Percentiles rank a stretch among this genome's conserved stretches.
These are phyloP conservation scores for Dinochytrium kinnereticum DNA, from an alignment of 371 early-diverging fungal genomes.

Conservation along the genomic window DNA sequence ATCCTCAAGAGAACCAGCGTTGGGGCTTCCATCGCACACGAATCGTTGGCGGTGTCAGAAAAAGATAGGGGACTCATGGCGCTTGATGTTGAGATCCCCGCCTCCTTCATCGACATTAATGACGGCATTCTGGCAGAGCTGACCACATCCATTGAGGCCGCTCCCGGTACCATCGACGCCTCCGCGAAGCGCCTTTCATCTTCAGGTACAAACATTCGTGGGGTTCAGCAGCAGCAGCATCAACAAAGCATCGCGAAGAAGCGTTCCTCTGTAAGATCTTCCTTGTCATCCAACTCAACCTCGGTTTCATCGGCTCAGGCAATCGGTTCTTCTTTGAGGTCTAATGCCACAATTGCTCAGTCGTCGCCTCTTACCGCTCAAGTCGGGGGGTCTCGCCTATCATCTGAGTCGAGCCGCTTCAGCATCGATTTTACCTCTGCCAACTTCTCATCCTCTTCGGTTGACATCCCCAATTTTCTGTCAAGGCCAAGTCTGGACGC, in stretches of 20 bases:
- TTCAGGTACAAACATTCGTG: neutral
- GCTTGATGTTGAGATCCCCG: neutral
- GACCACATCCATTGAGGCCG: conserved; percentile 6
- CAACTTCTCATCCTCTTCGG: neutral
- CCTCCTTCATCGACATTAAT: neutral
- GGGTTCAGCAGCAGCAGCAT: too few species aligned
- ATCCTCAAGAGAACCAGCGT: neutral
- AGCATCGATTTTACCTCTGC: neutral
- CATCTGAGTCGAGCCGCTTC: neutral
- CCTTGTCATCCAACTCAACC: neutral
- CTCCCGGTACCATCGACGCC: neutral
- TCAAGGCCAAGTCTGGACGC: neutral
- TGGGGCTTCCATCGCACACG: neutral
- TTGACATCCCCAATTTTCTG: too few species aligned
- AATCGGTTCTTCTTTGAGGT: neutral
- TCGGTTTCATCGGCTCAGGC: neutral
- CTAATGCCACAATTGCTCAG: too few species aligned
- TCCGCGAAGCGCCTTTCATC: neutral
- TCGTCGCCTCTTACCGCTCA: neutral
- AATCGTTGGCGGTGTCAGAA: neutral
- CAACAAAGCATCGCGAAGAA: neutral
- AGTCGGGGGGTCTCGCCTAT: too few species aligned
- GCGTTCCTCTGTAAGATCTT: neutral
- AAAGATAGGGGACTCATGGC: too few species aligned
- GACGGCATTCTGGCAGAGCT: conserved; percentile 8